A percentile compares a stretch with the other conserved stretches of the same genome.
These are phyloP conservation scores for Leishmania lainsoni DNA, from an alignment of 208 protist species.

Conservation along the genomic window DNA sequence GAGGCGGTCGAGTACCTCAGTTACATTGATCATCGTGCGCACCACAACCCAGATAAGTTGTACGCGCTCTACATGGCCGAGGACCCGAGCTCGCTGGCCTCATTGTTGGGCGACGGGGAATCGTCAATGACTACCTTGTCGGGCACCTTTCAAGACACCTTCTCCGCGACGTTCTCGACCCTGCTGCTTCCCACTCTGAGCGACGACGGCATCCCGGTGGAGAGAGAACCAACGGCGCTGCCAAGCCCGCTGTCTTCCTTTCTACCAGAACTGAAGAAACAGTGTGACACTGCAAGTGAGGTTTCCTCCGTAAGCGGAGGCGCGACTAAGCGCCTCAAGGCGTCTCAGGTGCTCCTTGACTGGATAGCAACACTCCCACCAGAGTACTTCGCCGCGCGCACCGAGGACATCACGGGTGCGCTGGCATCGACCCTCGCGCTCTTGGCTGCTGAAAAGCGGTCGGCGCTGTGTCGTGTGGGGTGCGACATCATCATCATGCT, in stretches of 20 bases:
- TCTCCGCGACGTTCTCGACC: conserved; percentile 6
- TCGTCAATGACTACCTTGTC: conserved; percentile 16
- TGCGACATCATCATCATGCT: conserved; percentile 58
- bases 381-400: conserved; percentile 35
- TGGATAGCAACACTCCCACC: conserved; percentile 51
- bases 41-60: conserved; percentile 48
- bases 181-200: background rate
- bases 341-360: conserved; percentile 52
- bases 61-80: conserved; percentile 90
- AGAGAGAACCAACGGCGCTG: conserved; percentile 23
- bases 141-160: conserved; percentile 14
- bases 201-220: conserved; percentile 11
- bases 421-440: conserved; percentile 42
- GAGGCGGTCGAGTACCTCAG: conserved; percentile 81
- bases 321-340: conserved; percentile 44
- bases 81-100: conserved; percentile 57
- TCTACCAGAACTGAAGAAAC: conserved; percentile 28
- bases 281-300: conserved; percentile 24
- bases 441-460: conserved; percentile 72
- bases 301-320: conserved; percentile 11
- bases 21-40: conserved; percentile 62
- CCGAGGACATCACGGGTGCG: conserved; percentile 21
- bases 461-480: conserved; percentile 71
- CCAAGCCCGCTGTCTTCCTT: conserved; percentile 33
- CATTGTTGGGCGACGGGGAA: conserved; percentile 48